Base-by-base conservation (phyloP, 352 stramenopile species). In the Globisporangium rhizosaccharum region DNA sequence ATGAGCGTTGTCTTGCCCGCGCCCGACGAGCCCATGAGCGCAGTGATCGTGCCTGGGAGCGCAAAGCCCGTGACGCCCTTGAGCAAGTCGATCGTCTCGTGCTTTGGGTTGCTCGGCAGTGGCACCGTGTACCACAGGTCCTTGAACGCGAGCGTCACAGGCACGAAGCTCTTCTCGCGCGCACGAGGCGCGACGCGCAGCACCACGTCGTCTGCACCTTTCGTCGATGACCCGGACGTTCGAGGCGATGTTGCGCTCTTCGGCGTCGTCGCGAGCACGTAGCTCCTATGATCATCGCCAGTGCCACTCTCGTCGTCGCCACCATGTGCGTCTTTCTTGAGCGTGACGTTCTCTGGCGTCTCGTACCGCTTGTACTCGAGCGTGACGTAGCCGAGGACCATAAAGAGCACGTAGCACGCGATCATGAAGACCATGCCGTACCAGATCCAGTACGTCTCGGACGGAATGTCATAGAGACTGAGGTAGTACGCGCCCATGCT, bases 1-100 rank as follows among this genome's bases (percentile, higher is more conserved):
- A 97, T 92, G 8, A 98, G 71, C 3, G 94, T 98, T 2, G 93
- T 97, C 67, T 98, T 98, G 7, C 93, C 91, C n/a, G 87, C 82
- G 30, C 86, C 85, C 6, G 71, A 82, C 0, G 78, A 84, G 0
- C 84, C 84, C 78, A 92, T 90, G 20, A 93, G 64, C 17, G 84
- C 82, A 4, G 76, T 85, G 65, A 92, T 87, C 0, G 67, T 81
- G 5, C 84, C 80, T 1, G 84, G 84, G 11, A 69, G 55, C 30
- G 77, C 75, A 20, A 70, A 73, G 18, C 90, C 91, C 51, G 61
- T 72, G 17, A 94, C 67, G 55, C 69, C 73, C 45, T 87, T 86
- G 20, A 96, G 62, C 36, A 96, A 63, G 44, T 87, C 67, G 10
- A 89, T 56, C 9, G 49, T 49, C 12, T 66, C 41, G 17, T 54